Base-by-base conservation (phyloP, 441 rosid species). In the Corymbia calophylla region DNA sequence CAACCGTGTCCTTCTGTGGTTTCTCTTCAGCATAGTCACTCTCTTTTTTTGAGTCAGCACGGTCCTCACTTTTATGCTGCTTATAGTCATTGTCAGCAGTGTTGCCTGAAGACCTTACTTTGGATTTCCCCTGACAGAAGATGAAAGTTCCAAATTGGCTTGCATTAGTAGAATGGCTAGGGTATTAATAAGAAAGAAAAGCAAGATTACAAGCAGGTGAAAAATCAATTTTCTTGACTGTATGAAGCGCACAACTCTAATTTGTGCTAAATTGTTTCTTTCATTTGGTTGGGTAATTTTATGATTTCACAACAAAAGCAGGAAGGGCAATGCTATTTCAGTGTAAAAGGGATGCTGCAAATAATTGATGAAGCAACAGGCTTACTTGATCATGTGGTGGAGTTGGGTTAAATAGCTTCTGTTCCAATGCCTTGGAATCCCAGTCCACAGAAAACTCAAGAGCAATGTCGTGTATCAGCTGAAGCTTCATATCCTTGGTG, bases 401-500 rank as follows among this genome's bases (percentile, higher is more conserved):
- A 51, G 91, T 90, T 6, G 94, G 93, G 88, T 88, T 91, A 90
- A 93, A 94, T 80, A 95, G 92, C 88, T 94, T 92, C 94, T 93
- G 93, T 60, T 95, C 95, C 91, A 96, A 92, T 56, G 93, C 88
- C 92, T 93, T 93, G 64, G 97, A 87, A 88, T 94, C 96, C 98
- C 98, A 97, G 60, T 93, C 93, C 55, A 96, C 87, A 47, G 93
- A 92, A 90, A 91, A 90, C 87, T 97, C 99, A 60, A 90, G 89
- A 9, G 98, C 95, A 14, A 97, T 89, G 19, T 93, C 95, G 15
- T 89, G 92, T 89, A 97, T 90, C 84, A 96, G 88, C 93, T 93
- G 94, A 92, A 97, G 91, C 92, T 95, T 97, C 94, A 90, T 92
- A 88, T 96, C 98, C 94, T 95, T 95, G 16, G 97, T 90, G 5